A percentile compares a stretch with the other conserved stretches of the same genome.
Conservation (phyloP, 139 green algal genomes). For the Yamagishiella unicocca region DNA sequence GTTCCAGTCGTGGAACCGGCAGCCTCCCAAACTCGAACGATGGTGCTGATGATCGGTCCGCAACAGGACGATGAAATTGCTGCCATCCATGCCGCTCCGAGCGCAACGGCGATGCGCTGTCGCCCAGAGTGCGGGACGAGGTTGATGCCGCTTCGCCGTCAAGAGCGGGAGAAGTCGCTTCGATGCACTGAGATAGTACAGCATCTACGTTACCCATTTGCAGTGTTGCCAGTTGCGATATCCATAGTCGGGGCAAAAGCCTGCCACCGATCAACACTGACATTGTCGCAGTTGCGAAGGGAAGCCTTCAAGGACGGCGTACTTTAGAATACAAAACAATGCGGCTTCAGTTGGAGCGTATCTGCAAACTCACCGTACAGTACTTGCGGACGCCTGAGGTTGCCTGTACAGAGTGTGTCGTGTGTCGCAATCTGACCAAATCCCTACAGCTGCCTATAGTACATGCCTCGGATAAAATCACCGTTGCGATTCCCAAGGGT, state of each 20-base stretch:
- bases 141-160: background rate
- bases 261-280: background rate
- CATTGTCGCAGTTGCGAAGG: background rate
- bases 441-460: too few species aligned
- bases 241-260: constrained; percentile 15
- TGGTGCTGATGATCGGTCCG: background rate
- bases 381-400: too few species aligned
- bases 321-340: too few species aligned
- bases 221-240: background rate
- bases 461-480: too few species aligned
- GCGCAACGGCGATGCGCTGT: background rate
- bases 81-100: background rate
- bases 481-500: too few species aligned
- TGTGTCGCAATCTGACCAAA: too few species aligned
- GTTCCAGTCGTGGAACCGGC: background rate
- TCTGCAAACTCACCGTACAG: too few species aligned
- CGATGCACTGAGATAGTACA: background rate
- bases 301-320: too few species aligned
- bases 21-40: background rate
- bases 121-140: background rate
- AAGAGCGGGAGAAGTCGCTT: background rate
- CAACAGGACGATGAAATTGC: background rate
- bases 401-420: too few species aligned
- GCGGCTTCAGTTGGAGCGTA: too few species aligned
- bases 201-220: background rate